Evolutionary conservation across 768 basidiomycete genomes (phyloP), one percentile per base, ranked within the genome.

Genomic region (Ramaria rubella): DNA sequence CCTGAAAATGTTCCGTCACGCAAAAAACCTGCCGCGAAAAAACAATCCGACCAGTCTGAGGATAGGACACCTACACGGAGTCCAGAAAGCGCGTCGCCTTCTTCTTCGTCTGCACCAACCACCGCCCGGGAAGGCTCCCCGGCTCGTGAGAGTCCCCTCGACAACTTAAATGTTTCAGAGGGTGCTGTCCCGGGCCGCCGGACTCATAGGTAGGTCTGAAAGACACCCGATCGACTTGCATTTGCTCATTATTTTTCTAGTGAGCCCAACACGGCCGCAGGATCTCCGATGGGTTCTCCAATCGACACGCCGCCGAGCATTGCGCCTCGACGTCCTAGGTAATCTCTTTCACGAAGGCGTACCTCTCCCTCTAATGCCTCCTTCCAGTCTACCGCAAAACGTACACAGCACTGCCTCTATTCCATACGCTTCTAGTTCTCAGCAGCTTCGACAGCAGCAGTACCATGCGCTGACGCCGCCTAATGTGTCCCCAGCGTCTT

Each of bases 1-100:
- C 89, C 89, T 6, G 87, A 90, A 65, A 83, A 81, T 6, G 79
- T 83, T n/a, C 83, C 86, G 26, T 68, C 81, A 31, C 79, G 86
- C 58, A 89, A 87, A 71, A 86, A 86, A 71, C 74, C 80, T 29
- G 58, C 77, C 1, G 68, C 75, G 1, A 75, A 79, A 61, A 83
- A 82, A 64, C 49, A 58, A 5, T 65, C 67, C 33, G 55, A 66
- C 1, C 52, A 61, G 26, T 75, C 80, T 11, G 64, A 75, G 21
- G 64, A 65, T 27, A 46, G 54, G 21, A 48, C 49, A n/a, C 29
- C 51, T 14, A 31, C 42, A n/a, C 21, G 30, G 23, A 56, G 61
- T 31, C 85, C 86, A 59, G 79, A 78, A 36, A 74, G 83, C 30
- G 86, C 86, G 31, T 88, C 85, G 1, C 87, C 88, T 9, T 83